Evolutionary conservation across 2,329 filamentous ascomycete genomes (phyloP).

Genomic region (Colletotrichum horii): DNA sequence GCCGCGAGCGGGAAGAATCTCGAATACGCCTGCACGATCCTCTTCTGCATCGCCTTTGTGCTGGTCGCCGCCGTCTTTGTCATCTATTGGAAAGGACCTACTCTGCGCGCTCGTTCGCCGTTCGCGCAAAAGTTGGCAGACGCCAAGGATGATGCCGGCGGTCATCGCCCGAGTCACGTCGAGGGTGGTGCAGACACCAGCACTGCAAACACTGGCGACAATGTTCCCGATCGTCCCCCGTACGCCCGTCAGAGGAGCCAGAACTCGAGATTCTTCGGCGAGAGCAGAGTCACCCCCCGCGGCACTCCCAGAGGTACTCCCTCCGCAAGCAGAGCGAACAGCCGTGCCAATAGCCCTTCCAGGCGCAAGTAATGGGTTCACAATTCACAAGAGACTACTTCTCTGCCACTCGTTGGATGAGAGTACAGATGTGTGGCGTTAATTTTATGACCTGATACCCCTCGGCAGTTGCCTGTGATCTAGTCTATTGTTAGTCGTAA

Average conservation of each 20-base stretch:
- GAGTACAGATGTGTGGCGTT: neutral
- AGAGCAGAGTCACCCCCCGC: slow-evolving; percentile 43
- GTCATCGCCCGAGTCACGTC: neutral
- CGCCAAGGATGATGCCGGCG: slow-evolving; percentile 29
- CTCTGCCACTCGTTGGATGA: neutral
- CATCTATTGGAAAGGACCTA: slow-evolving; percentile 70
- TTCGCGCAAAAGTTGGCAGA: slow-evolving; percentile 68
- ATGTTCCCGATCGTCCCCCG: neutral
- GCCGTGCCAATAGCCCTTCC: slow-evolving; percentile 22
- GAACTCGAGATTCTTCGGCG: slow-evolving; percentile 45
- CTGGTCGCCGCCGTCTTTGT: slow-evolving; percentile 69
- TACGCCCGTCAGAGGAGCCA: slow-evolving; percentile 36
- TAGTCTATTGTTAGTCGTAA: neutral
- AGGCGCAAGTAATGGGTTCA: neutral
- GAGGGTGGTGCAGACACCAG: neutral
- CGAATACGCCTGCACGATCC: slow-evolving; percentile 67
- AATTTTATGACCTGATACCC: neutral
- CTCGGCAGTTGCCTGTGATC: neutral
- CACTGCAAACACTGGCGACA: slow-evolving; percentile 25
- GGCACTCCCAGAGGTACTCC: slow-evolving; percentile 42
- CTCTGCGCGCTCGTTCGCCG: slow-evolving; percentile 63
- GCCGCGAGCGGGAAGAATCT: slow-evolving; percentile 52
- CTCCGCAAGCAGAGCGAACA: slow-evolving; percentile 33
- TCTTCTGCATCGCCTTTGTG: slow-evolving; percentile 65
- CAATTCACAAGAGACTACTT: neutral